Percentiles rank a stretch among this genome's conserved stretches.
These are phyloP conservation scores for Cercophora newfieldiana DNA, from an alignment of 495 filamentous ascomycete species.

Conservation along the genomic window DNA sequence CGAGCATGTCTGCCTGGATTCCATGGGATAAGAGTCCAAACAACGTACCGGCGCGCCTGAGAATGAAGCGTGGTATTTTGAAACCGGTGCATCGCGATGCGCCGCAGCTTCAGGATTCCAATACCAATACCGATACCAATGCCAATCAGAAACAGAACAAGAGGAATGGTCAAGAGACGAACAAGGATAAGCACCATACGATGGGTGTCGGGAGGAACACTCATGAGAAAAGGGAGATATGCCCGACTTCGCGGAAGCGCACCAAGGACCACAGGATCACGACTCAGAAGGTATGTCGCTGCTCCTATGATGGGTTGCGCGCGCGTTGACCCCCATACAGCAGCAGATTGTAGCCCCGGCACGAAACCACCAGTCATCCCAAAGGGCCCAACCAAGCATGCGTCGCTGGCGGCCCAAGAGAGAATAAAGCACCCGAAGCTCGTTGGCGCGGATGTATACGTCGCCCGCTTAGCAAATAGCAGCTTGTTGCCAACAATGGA, in stretches of 20 bases:
- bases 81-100: conserved; percentile 47
- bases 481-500: background rate
- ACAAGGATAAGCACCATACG: background rate
- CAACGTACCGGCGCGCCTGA: conserved; percentile 28
- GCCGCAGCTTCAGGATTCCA: conserved; percentile 27
- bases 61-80: conserved; percentile 51
- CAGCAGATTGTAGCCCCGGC: background rate
- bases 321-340: background rate
- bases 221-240: background rate
- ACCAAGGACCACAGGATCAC: background rate
- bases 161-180: background rate
- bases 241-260: background rate
- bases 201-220: background rate
- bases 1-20: conserved; percentile 40
- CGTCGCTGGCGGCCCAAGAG: conserved; percentile 27
- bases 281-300: background rate
- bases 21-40: conserved; percentile 24
- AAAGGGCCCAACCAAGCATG: conserved; percentile 24
- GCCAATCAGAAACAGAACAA: conserved; percentile 5
- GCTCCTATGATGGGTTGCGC: background rate
- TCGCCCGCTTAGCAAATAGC: conserved; percentile 43
- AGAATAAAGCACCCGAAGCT: conserved; percentile 48
- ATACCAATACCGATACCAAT: conserved; percentile 23
- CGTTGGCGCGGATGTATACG: conserved; percentile 53
- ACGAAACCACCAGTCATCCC: conserved; percentile 25